Base-by-base conservation (phyloP, 2,329 filamentous ascomycete species). In the Penicillium sp. region DNA sequence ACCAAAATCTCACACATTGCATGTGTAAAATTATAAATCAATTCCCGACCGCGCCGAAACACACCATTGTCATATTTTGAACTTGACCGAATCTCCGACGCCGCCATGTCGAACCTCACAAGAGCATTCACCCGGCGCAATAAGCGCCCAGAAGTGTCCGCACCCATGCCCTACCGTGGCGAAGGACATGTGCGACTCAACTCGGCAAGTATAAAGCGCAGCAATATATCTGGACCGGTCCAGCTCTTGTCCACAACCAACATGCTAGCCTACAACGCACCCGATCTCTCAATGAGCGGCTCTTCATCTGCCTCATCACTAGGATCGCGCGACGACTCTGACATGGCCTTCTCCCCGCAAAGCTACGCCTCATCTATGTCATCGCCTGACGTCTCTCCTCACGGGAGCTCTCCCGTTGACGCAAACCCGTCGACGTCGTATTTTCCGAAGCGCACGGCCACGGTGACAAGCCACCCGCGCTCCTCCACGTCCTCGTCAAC, bases 241-340 rank as follows among this genome's bases (percentile, higher is more conserved):
- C 87, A 92, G 74, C 82, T 99, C 61, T 81, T 97, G 47, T 95
- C 94, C 57, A 96, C 93, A 5, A 97, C 94, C 65, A 99, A 97
- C 76, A 91, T 95, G 84, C 87, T 97, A 53, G 92, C 91, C 8
- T 96, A 96, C 82, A 93, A 93, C 70, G 92, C 94, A 10, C 93
- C 93, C 49, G 89, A 97, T 70, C 86, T 97, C 60, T 5, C 31
- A 13, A 34, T 68, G 73, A 9, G 64, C 72, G 72, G 74, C 29
- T 69, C 67, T 22, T 78, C 81, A 29, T 79, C 82, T 3, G 76
- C 80, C n/a, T 84, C 82, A 7, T 80, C 76, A 7, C 69, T 79
- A 20, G 37, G 38, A 29, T 51, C 49, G 29, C 49, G 39, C 16
- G 49, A 51, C 79, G 66, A 82, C 63, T 89, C 87, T 57, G 89